phyloP scores from a whole-genome alignment of 495 filamentous ascomycete species.

The Choiromyces venosus region DNA sequence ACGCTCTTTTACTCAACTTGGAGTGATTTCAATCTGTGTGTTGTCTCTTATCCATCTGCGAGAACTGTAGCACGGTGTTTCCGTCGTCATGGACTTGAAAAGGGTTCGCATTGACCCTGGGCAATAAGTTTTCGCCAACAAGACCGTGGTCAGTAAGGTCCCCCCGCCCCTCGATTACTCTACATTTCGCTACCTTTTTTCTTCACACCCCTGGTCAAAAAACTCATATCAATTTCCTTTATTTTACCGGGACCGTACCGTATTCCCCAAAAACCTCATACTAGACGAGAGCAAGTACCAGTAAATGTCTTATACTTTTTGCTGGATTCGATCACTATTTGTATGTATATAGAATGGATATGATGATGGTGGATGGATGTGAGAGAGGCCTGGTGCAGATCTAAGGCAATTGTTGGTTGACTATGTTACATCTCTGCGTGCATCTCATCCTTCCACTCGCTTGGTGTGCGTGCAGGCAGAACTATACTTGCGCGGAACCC shows the following conservation, averaged over 20 bases:
- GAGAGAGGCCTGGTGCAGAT: conserved; percentile 35
- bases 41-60: conserved; percentile 15
- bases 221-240: neutral
- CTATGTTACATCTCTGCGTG: conserved; percentile 28
- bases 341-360: neutral
- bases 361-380: conserved; percentile 22
- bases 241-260: neutral
- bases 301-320: conserved; percentile 19
- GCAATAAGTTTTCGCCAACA: conserved; percentile 33
- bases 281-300: conserved; percentile 30
- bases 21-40: conserved; percentile 19
- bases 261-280: neutral
- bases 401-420: conserved; percentile 34
- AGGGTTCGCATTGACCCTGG: conserved; percentile 38
- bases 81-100: conserved; percentile 34
- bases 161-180: conserved; percentile 32
- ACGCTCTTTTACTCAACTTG: neutral
- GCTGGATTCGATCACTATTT: neutral
- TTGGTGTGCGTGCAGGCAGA: conserved; percentile 30
- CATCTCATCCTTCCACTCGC: conserved; percentile 38
- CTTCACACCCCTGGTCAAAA: neutral
- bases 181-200: conserved; percentile 4
- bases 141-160: conserved; percentile 32
- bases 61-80: conserved; percentile 32
- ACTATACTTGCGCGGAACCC: conserved; percentile 10